Evolutionary conservation across 169 alveolate genomes (phyloP).

Genomic region (Plasmodium falciparum): DNA sequence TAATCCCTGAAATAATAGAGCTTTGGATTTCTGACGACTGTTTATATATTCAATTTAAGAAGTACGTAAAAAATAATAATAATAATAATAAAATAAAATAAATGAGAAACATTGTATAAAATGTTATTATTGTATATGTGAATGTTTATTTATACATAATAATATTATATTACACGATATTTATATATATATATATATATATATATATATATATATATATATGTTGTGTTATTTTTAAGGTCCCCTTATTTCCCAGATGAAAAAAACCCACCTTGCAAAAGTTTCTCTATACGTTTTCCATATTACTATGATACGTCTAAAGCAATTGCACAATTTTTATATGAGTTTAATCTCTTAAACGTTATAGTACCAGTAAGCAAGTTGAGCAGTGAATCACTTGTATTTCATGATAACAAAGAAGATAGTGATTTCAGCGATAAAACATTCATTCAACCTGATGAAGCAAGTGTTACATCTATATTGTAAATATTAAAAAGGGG

Average conservation of each 20-base stretch:
- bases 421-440: background rate
- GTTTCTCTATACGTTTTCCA: constrained; percentile 69
- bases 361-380: constrained; percentile 69
- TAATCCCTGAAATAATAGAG: constrained; percentile 20
- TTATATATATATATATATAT: background rate
- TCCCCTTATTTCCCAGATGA: constrained; percentile 69
- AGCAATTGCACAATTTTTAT: constrained; percentile 57
- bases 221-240: constrained; percentile 4
- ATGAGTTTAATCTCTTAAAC: constrained; percentile 61
- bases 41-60: constrained; percentile 48
- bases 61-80: constrained; percentile 17
- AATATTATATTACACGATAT: background rate
- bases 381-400: constrained; percentile 6
- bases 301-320: constrained; percentile 66
- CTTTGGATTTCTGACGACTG: constrained; percentile 60
- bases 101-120: too few relatives aligned
- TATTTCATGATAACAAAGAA: constrained; percentile 25
- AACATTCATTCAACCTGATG: constrained; percentile 5
- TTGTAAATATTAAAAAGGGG: constrained; percentile 20
- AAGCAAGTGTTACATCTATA: constrained; percentile 70
- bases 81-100: too few relatives aligned
- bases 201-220: constrained; percentile 3
- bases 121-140: too few relatives aligned
- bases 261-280: constrained; percentile 72
- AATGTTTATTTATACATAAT: too few relatives aligned